These are phyloP conservation scores for Syzygium oleosum DNA, from an alignment of 345 rosid genomes.

Conservation along the genomic window DNA sequence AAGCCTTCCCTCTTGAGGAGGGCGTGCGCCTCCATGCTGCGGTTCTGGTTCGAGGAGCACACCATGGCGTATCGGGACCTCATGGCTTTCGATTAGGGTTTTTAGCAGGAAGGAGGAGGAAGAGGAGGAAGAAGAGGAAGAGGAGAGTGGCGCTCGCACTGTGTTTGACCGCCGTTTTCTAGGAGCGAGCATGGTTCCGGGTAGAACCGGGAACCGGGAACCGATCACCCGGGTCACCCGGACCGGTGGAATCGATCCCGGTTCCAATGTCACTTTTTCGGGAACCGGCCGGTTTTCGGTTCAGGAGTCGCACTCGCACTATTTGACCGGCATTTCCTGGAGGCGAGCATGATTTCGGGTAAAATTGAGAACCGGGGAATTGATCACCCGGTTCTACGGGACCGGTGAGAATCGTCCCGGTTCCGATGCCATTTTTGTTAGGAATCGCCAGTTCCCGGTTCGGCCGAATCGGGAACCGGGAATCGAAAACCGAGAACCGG, in stretches of 20 bases:
- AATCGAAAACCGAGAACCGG: background rate
- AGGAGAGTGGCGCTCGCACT: background rate
- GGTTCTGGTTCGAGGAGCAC: constrained; percentile 13
- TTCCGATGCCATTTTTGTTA: too few relatives aligned
- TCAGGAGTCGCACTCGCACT: background rate
- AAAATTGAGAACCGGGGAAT: too few relatives aligned
- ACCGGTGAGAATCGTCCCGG: too few relatives aligned
- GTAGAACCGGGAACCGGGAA: too few relatives aligned
- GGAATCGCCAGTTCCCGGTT: too few relatives aligned
- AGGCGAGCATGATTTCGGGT: too few relatives aligned
- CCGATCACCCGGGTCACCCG: too few relatives aligned
- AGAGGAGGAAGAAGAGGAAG: background rate
- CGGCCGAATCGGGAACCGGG: too few relatives aligned
- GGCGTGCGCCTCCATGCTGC: constrained; percentile 61
- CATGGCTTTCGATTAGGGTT: constrained; percentile 22
- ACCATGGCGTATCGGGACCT: constrained; percentile 81
- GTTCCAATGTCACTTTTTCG: background rate
- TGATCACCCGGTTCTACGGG: too few relatives aligned
- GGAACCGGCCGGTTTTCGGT: background rate
- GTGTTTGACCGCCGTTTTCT: background rate
- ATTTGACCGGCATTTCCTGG: background rate
- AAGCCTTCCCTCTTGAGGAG: constrained; percentile 82
- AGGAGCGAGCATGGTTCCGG: too few relatives aligned
- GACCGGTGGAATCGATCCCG: too few relatives aligned
- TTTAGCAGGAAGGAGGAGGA: background rate